Evolutionary conservation across 2,329 filamentous ascomycete genomes (phyloP), one percentile per base, ranked within the genome.

Genomic region (Claviceps monticola): DNA sequence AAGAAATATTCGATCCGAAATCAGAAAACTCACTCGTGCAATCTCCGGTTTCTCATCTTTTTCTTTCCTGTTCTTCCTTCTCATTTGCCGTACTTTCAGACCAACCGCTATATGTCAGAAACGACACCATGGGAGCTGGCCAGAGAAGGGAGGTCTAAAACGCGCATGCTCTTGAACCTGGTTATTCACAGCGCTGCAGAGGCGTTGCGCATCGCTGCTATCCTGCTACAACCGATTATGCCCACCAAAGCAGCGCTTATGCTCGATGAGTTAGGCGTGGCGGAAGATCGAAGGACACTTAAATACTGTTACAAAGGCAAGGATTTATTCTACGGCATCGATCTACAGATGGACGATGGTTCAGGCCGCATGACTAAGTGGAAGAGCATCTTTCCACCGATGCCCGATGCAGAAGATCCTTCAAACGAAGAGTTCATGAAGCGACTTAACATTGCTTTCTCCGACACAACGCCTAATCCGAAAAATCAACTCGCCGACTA

Each of bases 221-320:
- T 98, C 58, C 72, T 97, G 46, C 71, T 98, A 45, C 90, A 95
- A 66, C 89, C 93, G 1, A 87, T 90, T 62, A 95, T 98, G 77
- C 93, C 93, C 0, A 74, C 71, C 42, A 95, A 94, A 66, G 78
- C 88, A 46, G 68, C 69, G 11, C 71, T 79, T 57, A 67, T 96
- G 36, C 76, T 98, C 0, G 84, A 95, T 63, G 77, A 84, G 60
- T 71, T 98, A 8, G 84, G 86, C 1, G 89, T 98, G 4, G 68
- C 72, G 3, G 64, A 71, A 8, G 73, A 77, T 9, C 78, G 76
- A 50, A 76, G 91, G 52, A 76, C 71, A 0, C 77, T 88, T 54
- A 70, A 75, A 17, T 76, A 80, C 88, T 5, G 63, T 58, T n/a
- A n/a, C 26, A 68, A 82, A 29, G 81, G 81, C 1, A 73, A 68